phyloP scores from a whole-genome alignment of 2,329 filamentous ascomycete species.

The Ophiocordyceps unilateralis region DNA sequence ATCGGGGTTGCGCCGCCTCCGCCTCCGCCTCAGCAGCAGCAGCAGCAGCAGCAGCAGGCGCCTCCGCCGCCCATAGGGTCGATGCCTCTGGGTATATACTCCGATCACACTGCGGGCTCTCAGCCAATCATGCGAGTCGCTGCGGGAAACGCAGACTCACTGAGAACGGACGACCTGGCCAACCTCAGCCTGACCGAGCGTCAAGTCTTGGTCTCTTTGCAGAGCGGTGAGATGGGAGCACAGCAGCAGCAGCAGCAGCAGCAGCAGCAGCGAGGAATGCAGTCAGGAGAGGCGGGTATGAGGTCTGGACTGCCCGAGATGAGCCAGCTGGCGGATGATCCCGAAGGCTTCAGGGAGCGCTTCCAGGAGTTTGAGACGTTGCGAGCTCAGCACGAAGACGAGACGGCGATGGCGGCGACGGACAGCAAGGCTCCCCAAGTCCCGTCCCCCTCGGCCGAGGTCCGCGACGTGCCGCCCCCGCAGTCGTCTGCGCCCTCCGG shows the following conservation, averaged over 20 bases:
- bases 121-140: slow-evolving; percentile 9
- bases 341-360: slow-evolving; percentile 48
- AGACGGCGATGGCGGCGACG: slow-evolving; percentile 14
- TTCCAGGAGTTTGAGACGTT: slow-evolving; percentile 72
- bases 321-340: slow-evolving; percentile 33
- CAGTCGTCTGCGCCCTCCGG: slow-evolving; percentile 1
- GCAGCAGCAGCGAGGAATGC: slow-evolving; percentile 12
- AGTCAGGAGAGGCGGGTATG: slow-evolving; percentile 18
- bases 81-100: slow-evolving; percentile 50
- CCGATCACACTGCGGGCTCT: slow-evolving; percentile 36
- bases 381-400: slow-evolving; percentile 52
- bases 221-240: slow-evolving; percentile 3
- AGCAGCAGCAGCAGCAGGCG: slow-evolving; percentile 2
- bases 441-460: neutral
- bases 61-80: slow-evolving; percentile 19
- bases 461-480: neutral
- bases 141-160: slow-evolving; percentile 27
- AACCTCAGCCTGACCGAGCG: slow-evolving; percentile 40
- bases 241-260: slow-evolving; percentile 2
- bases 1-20: slow-evolving; percentile 35
- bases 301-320: slow-evolving; percentile 31
- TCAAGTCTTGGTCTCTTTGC: slow-evolving; percentile 28
- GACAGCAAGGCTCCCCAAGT: neutral
- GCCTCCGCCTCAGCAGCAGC: slow-evolving; percentile 1
- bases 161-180: slow-evolving; percentile 59